Percentiles rank a stretch among this genome's conserved stretches.
phyloP scores from a whole-genome alignment of 1,139 yeast species.

The Kodamaea sp. region DNA sequence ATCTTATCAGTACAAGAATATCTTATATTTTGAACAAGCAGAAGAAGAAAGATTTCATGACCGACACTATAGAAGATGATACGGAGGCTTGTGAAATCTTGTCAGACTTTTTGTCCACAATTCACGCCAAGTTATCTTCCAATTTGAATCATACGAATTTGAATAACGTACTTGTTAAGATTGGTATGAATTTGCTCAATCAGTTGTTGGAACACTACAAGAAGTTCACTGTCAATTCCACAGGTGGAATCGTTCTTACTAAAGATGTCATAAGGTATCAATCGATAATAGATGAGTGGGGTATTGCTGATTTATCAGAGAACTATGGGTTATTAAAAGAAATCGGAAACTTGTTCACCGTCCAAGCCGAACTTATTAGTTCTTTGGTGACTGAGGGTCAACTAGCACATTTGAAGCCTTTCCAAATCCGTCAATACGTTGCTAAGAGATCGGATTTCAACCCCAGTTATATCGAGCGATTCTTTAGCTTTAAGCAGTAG shows the following conservation, averaged over 20 bases:
- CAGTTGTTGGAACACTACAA: conserved; percentile 72
- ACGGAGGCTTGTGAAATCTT: conserved; percentile 71
- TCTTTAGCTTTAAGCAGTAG: conserved; percentile 37
- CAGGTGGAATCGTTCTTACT: conserved; percentile 84
- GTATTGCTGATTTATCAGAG: conserved; percentile 61
- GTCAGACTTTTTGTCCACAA: conserved; percentile 51
- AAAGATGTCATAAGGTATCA: conserved; percentile 83
- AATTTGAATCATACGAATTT: conserved; percentile 57
- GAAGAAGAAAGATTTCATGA: conserved; percentile 58
- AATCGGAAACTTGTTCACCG: conserved; percentile 82
- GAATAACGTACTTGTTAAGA: conserved; percentile 50
- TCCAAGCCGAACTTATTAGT: conserved; percentile 64
- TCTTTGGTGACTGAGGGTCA: conserved; percentile 85
- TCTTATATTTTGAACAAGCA: conserved; percentile 56
- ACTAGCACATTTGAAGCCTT: conserved; percentile 67
- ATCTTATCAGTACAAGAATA: conserved; percentile 50
- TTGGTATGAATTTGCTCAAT: conserved; percentile 63
- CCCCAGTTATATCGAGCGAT: conserved; percentile 53
- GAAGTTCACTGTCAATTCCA: conserved; percentile 71
- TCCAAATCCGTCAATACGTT: conserved; percentile 66
- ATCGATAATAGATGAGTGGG: conserved; percentile 71
- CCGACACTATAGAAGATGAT: conserved; percentile 58
- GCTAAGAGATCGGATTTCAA: conserved; percentile 71
- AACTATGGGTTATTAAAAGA: conserved; percentile 75
- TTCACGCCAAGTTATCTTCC: conserved; percentile 34